Conservation (phyloP, 2,329 filamentous ascomycete species). For the Colletotrichum chrysophilum region DNA sequence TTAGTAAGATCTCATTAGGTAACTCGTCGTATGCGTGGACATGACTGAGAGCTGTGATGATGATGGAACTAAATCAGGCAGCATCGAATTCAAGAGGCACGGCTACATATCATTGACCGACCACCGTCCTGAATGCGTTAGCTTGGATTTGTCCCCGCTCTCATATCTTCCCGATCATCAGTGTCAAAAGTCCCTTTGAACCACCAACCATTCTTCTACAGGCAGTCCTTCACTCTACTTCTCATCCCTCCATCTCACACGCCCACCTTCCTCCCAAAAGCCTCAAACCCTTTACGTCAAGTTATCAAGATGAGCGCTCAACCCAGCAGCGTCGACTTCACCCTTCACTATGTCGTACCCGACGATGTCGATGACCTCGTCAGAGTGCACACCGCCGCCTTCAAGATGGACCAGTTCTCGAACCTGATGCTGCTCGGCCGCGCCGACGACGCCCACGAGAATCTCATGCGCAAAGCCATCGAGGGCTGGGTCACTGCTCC, state of each 20-base stretch:
- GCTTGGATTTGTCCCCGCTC: neutral
- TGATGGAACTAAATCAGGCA: neutral
- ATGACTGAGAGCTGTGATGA: neutral
- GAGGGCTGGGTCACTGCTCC: neutral
- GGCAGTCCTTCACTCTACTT: neutral
- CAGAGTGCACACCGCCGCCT: neutral
- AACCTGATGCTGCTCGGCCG: conserved; percentile 9
- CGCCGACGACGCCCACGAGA: neutral
- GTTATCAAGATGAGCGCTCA: neutral
- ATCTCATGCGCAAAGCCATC: neutral
- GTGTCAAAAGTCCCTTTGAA: neutral
- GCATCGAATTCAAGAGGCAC: neutral
- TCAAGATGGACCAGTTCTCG: conserved; percentile 2
- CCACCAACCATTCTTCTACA: neutral
- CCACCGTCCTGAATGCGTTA: neutral
- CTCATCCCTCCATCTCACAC: neutral
- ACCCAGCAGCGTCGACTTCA: neutral
- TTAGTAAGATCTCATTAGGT: neutral
- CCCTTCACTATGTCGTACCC: neutral
- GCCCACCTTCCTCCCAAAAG: neutral
- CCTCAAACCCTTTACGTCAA: neutral
- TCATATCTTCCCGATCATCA: neutral
- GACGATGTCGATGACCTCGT: neutral
- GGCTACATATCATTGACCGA: neutral
- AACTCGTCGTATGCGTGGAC: neutral